These are phyloP conservation scores for Rhododendron ovatum DNA, from an alignment of 148 eudicot genomes.

Conservation along the genomic window DNA sequence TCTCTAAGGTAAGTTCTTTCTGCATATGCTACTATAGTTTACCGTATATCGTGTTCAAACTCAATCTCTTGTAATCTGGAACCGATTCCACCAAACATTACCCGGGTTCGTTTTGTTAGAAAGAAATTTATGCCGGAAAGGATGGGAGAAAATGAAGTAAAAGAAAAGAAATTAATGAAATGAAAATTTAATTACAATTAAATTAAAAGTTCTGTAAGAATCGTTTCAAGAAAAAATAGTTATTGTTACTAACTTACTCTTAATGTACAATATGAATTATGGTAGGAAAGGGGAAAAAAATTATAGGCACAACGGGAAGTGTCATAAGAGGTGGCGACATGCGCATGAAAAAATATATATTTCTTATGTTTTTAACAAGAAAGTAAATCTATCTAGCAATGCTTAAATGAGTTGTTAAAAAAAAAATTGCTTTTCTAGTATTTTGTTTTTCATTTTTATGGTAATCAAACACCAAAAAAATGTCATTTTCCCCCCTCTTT, in stretches of 20 bases:
- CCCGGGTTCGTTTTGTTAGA: not conserved
- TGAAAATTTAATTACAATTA: too few species aligned
- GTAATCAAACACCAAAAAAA: too few species aligned
- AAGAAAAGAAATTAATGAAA: not conserved
- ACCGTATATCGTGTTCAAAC: not conserved
- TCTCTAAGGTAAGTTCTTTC: slow-evolving; percentile 56
- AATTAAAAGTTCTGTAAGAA: not conserved
- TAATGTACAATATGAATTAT: too few species aligned
- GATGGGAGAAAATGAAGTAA: not conserved
- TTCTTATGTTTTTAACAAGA: not conserved
- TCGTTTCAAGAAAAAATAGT: not conserved
- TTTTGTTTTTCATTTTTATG: too few species aligned
- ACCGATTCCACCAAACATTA: not conserved
- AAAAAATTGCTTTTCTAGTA: too few species aligned
- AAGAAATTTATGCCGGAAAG: not conserved
- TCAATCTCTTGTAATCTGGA: not conserved
- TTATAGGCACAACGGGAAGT: too few species aligned
- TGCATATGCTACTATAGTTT: too few species aligned
- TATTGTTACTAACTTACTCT: too few species aligned
- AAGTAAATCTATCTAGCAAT: not conserved
- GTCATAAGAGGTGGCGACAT: not conserved
- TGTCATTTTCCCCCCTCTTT: too few species aligned
- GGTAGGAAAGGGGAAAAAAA: too few species aligned
- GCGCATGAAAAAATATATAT: not conserved
- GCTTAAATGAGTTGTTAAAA: not conserved